Percentiles rank a stretch among this genome's conserved stretches.
phyloP scores from a whole-genome alignment of 495 filamentous ascomycete species.

The Jackrogersella multiformis region DNA sequence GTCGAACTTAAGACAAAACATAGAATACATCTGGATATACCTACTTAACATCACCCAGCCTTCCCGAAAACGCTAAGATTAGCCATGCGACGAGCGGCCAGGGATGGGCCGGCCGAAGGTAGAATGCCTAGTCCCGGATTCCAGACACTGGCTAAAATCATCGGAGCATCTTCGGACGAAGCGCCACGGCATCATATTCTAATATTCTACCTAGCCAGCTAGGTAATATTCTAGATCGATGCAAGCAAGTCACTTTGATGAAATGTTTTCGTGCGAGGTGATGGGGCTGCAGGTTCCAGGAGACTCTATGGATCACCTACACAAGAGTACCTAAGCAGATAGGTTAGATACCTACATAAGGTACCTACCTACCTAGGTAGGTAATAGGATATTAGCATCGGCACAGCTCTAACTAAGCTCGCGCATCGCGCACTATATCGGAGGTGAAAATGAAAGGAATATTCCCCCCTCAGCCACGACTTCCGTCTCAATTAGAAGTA shows the following conservation, averaged over 20 bases:
- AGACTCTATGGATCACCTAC: too few species aligned
- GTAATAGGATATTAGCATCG: conserved; percentile 7
- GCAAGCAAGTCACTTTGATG: conserved; percentile 8
- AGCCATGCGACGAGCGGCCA: conserved; percentile 9
- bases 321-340: too few species aligned
- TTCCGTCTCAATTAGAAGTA: conserved; percentile 1
- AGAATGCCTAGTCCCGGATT: conserved; percentile 27
- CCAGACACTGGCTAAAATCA: conserved; percentile 17
- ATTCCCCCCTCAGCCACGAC: neutral
- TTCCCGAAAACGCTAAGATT: neutral
- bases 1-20: conserved; percentile 14
- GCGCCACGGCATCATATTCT: conserved; percentile 12
- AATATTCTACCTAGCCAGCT: neutral
- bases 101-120: conserved; percentile 12
- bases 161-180: neutral
- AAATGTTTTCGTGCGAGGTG: neutral
- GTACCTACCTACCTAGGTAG: too few species aligned
- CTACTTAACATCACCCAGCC: conserved; percentile 7
- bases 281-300: neutral
- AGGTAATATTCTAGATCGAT: conserved; percentile 12
- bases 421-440: neutral
- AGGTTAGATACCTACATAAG: too few species aligned
- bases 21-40: neutral
- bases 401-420: conserved; percentile 15
- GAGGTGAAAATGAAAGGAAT: conserved; percentile 3